Evolutionary conservation across 192 early-diverging fungal species (phyloP), one percentile per base, ranked within the genome.

Genomic region (Hyaloraphidium curvatum): DNA sequence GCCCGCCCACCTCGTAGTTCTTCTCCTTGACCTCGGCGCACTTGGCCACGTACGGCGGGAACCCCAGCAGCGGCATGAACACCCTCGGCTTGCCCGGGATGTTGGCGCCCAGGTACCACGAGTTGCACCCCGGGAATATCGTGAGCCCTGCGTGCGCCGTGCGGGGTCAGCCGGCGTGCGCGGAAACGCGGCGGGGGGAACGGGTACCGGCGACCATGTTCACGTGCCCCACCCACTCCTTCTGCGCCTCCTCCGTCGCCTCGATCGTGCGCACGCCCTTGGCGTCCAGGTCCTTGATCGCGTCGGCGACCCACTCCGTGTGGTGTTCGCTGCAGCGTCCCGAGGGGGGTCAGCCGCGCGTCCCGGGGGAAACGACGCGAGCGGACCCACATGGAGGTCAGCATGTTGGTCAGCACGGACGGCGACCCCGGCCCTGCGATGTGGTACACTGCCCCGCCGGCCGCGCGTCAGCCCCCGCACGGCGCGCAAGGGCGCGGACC

Each of bases 11-110:
- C 25, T 48, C 43, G 25, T 22, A 48, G 11, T 25, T 25, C 43
- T 48, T 48, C 43, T 48, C 43, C 43, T 48, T 14, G 7, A 48
- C 43, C 25, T 48, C 43, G 23, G 25, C 14, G 23, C 43, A 48
- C 23, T 48, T 48, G 17, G 14, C 25, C 43, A 14, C 4, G 43
- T 48, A 48, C 17, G 14, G 17, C 5, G 43, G 43, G 43, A 48
- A 48, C 4, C 43, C 43, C 7, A 48, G 43, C 14, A 48, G 43
- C 14, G 43, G 43, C 43, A 48, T 48, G 43, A 48, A 48, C 5
- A 48, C 43, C 5, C 43, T 5, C 7, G 43, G 43, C 23, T 48
- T 48, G 43, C 43, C 43, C 7, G 43, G 43, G 4, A 48, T 25
- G 23, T 48, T 48, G 23, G 43, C 43, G 9, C 43, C 43, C 43